A percentile compares a stretch with the other conserved stretches of the same genome.
Conservation (phyloP, 352 stramenopile genomes). For the Globisporangium viniferum region DNA sequence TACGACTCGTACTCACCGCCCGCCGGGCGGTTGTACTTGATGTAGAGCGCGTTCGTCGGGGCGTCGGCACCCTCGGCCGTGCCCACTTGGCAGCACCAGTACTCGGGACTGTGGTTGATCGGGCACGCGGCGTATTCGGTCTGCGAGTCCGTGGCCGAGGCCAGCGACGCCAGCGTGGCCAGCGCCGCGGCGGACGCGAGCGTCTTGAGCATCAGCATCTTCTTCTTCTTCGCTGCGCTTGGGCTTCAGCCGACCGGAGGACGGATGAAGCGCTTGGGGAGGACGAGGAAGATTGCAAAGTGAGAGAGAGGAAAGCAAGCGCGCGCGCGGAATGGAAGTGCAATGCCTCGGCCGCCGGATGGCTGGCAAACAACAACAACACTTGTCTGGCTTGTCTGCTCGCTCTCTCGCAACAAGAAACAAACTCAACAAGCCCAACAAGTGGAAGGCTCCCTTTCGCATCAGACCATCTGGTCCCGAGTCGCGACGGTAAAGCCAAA, state of each 20-base stretch:
- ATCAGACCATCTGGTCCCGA: not conserved
- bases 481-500: not conserved
- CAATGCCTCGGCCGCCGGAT: not conserved
- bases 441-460: not conserved
- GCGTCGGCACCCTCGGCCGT: conserved; percentile 23
- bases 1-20: conserved; percentile 41
- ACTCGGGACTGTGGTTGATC: conserved; percentile 52
- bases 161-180: conserved; percentile 23
- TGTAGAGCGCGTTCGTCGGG: conserved; percentile 46
- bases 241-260: not conserved
- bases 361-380: not conserved
- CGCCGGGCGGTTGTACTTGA: conserved; percentile 53
- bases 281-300: conserved; percentile 18
- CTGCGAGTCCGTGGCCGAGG: conserved; percentile 42
- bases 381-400: not conserved
- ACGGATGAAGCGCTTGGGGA: conserved; percentile 13
- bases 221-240: conserved; percentile 11
- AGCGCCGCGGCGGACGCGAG: conserved; percentile 15
- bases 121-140: conserved; percentile 55
- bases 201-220: conserved; percentile 12
- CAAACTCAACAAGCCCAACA: not conserved
- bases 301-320: conserved; percentile 3
- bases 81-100: conserved; percentile 55
- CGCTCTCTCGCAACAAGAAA: not conserved
- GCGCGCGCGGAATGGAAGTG: not conserved